Percentiles rank a stretch among this genome's conserved stretches.
These are phyloP conservation scores for Penicillium salamii DNA, from an alignment of 495 filamentous ascomycete species.

Conservation along the genomic window DNA sequence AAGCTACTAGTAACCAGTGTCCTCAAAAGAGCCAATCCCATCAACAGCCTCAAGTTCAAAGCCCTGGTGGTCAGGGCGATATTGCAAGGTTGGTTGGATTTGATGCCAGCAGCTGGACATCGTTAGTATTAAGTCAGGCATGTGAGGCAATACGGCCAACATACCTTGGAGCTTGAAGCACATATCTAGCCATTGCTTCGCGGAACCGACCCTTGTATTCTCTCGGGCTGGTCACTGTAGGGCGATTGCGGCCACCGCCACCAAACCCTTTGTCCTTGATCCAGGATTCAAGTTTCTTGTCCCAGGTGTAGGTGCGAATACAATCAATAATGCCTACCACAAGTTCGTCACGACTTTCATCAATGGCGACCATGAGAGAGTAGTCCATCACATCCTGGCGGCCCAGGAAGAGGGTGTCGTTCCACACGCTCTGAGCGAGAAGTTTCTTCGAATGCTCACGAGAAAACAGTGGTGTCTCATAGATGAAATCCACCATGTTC, in stretches of 20 bases:
- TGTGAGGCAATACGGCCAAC: slow-evolving; percentile 5
- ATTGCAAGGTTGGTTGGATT: slow-evolving; percentile 52
- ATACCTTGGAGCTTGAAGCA: slow-evolving; percentile 67
- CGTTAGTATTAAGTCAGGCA: slow-evolving; percentile 3
- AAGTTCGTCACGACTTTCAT: slow-evolving; percentile 83
- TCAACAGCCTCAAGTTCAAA: slow-evolving; percentile 27
- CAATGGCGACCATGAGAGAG: slow-evolving; percentile 95
- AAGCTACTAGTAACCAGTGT: background rate
- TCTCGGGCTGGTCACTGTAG: slow-evolving; percentile 94
- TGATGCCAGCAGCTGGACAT: slow-evolving; percentile 66
- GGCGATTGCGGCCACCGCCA: slow-evolving; percentile 79
- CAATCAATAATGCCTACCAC: slow-evolving; percentile 98
- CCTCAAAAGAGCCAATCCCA: slow-evolving; percentile 4
- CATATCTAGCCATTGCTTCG: slow-evolving; percentile 94
- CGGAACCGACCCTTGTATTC: slow-evolving; percentile 96
- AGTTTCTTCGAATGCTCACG: slow-evolving; percentile 91
- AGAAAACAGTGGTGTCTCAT: slow-evolving; percentile 91
- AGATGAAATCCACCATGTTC: slow-evolving; percentile 99
- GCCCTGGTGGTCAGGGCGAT: slow-evolving; percentile 38
- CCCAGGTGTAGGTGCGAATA: slow-evolving; percentile 98
- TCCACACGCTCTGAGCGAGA: slow-evolving; percentile 80
- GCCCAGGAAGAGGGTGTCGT: slow-evolving; percentile 91
- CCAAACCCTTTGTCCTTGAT: slow-evolving; percentile 93
- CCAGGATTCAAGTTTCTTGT: slow-evolving; percentile 98
- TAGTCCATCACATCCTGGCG: slow-evolving; percentile 99